Evolutionary conservation across 2,329 filamentous ascomycete genomes (phyloP).

Genomic region (Scedosporium apiospermum): DNA sequence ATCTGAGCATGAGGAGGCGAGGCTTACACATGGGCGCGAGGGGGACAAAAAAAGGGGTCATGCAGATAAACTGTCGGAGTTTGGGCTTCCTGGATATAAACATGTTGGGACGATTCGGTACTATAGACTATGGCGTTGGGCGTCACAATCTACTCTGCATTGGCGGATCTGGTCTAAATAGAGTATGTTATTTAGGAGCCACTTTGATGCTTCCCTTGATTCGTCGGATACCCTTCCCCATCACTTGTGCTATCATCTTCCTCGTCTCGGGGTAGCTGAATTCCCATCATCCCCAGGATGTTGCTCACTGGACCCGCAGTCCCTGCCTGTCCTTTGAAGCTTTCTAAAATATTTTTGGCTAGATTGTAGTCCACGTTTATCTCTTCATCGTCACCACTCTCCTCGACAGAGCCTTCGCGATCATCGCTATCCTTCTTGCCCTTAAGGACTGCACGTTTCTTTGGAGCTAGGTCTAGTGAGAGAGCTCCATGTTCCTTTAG

Average conservation of each 20-base stretch:
- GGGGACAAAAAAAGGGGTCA: background rate
- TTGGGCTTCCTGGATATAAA: too few species aligned
- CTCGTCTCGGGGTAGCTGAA: slow-evolving; percentile 73
- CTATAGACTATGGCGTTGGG: too few species aligned
- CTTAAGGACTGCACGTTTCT: slow-evolving; percentile 18
- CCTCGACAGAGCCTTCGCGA: slow-evolving; percentile 15
- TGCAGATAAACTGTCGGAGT: too few species aligned
- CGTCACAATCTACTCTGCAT: too few species aligned
- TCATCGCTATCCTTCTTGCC: slow-evolving; percentile 16
- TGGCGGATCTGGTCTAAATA: too few species aligned
- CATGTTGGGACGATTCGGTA: too few species aligned
- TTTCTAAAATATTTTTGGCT: slow-evolving; percentile 82
- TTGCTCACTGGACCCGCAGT: slow-evolving; percentile 81
- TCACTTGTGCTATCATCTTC: slow-evolving; percentile 32
- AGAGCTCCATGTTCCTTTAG: slow-evolving; percentile 60
- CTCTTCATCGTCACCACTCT: slow-evolving; percentile 40
- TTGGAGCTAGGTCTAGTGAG: slow-evolving; percentile 33
- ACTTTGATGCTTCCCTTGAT: too few species aligned
- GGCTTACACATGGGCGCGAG: background rate
- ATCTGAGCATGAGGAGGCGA: background rate
- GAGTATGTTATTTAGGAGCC: too few species aligned
- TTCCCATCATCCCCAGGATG: slow-evolving; percentile 75
- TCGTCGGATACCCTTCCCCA: slow-evolving; percentile 13
- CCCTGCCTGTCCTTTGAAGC: slow-evolving; percentile 83
- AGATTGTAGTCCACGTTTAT: slow-evolving; percentile 62